phyloP scores from a whole-genome alignment of 805 yeast species.

The Vanderwaltozyma verrucispora region DNA sequence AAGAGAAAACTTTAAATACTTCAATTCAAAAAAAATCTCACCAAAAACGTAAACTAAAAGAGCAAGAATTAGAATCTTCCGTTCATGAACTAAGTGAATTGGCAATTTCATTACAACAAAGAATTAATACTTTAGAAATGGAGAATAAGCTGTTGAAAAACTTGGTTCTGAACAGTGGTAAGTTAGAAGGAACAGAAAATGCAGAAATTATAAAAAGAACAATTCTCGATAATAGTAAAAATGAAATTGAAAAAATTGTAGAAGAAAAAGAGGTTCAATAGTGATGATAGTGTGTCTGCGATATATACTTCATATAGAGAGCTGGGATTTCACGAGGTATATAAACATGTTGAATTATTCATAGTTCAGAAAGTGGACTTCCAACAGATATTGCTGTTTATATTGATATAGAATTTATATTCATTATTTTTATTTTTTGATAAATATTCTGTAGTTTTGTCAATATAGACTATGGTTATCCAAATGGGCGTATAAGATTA shows the following conservation, averaged over 20 bases:
- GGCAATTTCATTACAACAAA: slow-evolving; percentile 55
- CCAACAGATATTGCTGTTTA: no score
- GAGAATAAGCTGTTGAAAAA: slow-evolving; percentile 80
- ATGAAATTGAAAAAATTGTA: neutral
- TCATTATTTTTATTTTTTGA: no score
- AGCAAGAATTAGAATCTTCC: slow-evolving; percentile 78
- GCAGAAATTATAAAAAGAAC: slow-evolving; percentile 36
- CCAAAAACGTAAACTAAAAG: slow-evolving; percentile 74
- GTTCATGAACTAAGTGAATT: slow-evolving; percentile 63
- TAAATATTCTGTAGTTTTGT: no score
- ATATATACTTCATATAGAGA: no score
- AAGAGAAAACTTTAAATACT: neutral
- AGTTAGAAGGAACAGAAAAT: slow-evolving; percentile 40
- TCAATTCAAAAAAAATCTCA: slow-evolving; percentile 7
- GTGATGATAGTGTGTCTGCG: no score
- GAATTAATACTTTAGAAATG: slow-evolving; percentile 80
- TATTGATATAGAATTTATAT: no score
- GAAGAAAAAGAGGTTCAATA: no score
- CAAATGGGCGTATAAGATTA: no score
- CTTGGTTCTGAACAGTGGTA: slow-evolving; percentile 69
- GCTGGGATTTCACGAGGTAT: no score
- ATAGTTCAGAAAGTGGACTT: no score
- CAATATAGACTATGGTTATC: no score
- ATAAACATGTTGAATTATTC: no score
- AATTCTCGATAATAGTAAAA: neutral